A percentile compares a stretch with the other conserved stretches of the same genome.
Evolutionary conservation across 208 protist genomes (phyloP).

Genomic region (Leishmania tropica): DNA sequence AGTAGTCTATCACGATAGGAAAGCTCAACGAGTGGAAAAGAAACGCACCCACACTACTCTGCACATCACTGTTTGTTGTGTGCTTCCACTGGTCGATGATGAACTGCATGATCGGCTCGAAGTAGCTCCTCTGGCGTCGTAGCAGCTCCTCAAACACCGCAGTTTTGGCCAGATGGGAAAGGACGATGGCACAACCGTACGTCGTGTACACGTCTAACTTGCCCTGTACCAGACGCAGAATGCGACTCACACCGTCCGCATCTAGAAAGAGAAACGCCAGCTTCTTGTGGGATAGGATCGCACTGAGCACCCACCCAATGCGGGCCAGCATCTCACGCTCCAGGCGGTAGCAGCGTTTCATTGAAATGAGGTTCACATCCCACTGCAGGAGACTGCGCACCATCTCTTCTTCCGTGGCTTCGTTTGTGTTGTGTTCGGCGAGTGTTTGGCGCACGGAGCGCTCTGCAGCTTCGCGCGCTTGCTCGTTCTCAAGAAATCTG

Average conservation of each 20-base stretch:
- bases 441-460: constrained; percentile 19
- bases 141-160: constrained; percentile 82
- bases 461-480: constrained; percentile 19
- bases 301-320: constrained; percentile 74
- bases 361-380: constrained; percentile 30
- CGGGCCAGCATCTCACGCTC: constrained; percentile 63
- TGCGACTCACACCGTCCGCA: constrained; percentile 52
- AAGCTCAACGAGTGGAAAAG: constrained; percentile 83
- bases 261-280: constrained; percentile 78
- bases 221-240: constrained; percentile 53
- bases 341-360: constrained; percentile 39
- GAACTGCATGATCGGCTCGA: constrained; percentile 76
- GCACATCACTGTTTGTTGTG: constrained; percentile 56
- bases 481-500: constrained; percentile 11
- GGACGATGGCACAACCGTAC: constrained; percentile 74
- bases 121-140: constrained; percentile 57
- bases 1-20: constrained; percentile 72
- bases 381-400: constrained; percentile 18
- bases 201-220: constrained; percentile 47
- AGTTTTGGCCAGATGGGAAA: constrained; percentile 64
- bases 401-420: constrained; percentile 9
- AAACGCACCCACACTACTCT: constrained; percentile 75
- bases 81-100: constrained; percentile 69
- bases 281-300: constrained; percentile 80
- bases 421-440: constrained; percentile 9